phyloP scores from a whole-genome alignment of 2,329 filamentous ascomycete genomes.

The Dactylonectria macrodidyma region DNA sequence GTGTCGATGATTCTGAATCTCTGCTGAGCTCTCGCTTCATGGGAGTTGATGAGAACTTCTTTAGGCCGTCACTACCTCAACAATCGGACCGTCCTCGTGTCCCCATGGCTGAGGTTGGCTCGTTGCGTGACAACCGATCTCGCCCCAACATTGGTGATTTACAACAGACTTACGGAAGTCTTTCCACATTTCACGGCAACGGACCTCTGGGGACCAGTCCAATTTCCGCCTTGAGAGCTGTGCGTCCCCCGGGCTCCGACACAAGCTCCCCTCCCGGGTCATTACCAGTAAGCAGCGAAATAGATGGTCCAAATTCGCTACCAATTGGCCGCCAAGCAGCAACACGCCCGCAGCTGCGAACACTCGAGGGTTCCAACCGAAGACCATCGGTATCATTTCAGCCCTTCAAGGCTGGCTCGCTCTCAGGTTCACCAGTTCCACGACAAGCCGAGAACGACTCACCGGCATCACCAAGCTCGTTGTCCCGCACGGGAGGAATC shows the following conservation, averaged over 20 bases:
- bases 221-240: slow-evolving; percentile 84
- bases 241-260: slow-evolving; percentile 73
- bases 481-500: slow-evolving; percentile 63
- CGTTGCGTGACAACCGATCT: slow-evolving; percentile 77
- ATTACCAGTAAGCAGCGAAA: slow-evolving; percentile 61
- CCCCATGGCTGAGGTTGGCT: slow-evolving; percentile 74
- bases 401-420: slow-evolving; percentile 94
- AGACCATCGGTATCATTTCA: slow-evolving; percentile 92
- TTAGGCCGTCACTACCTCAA: slow-evolving; percentile 81
- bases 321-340: slow-evolving; percentile 60
- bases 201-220: slow-evolving; percentile 86
- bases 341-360: slow-evolving; percentile 56
- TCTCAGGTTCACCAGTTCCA: slow-evolving; percentile 87
- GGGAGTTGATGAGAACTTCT: slow-evolving; percentile 90
- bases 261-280: slow-evolving; percentile 72
- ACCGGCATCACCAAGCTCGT: slow-evolving; percentile 70
- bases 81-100: slow-evolving; percentile 58
- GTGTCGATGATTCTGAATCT: slow-evolving; percentile 91
- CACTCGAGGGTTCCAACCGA: slow-evolving; percentile 71
- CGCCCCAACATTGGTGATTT: slow-evolving; percentile 68
- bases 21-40: slow-evolving; percentile 94
- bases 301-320: slow-evolving; percentile 66
- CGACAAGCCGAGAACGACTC: slow-evolving; percentile 65
- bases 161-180: slow-evolving; percentile 88
- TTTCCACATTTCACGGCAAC: slow-evolving; percentile 91